A percentile compares a stretch with the other conserved stretches of the same genome.
These are phyloP conservation scores for Exophiala dermatitidis DNA, from an alignment of 2,329 filamentous ascomycete species.

Conservation along the genomic window DNA sequence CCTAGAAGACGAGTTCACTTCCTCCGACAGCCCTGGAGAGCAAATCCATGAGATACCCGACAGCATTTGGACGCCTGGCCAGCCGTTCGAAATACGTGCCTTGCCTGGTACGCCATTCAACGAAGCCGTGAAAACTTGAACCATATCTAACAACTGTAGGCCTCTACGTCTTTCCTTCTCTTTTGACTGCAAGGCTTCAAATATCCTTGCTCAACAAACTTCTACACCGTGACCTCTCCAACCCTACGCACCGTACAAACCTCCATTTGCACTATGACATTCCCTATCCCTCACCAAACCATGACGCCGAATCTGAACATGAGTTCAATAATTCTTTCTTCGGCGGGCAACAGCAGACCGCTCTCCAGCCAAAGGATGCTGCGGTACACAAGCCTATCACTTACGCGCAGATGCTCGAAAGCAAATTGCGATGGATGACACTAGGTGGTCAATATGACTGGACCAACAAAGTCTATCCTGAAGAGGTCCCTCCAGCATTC, in stretches of 20 bases:
- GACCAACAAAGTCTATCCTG: constrained; percentile 77
- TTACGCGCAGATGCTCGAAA: constrained; percentile 62
- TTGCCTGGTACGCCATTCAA: constrained; percentile 56
- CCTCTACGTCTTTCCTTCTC: constrained; percentile 66
- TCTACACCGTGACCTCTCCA: constrained; percentile 68
- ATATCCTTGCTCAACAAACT: constrained; percentile 62
- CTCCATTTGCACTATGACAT: constrained; percentile 76
- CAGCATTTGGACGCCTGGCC: constrained; percentile 34
- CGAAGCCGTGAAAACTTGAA: neutral
- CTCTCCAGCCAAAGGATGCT: constrained; percentile 57
- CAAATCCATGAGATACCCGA: constrained; percentile 40
- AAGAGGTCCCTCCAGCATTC: constrained; percentile 60
- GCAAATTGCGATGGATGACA: constrained; percentile 86
- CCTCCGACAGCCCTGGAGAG: neutral
- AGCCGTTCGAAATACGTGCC: constrained; percentile 57
- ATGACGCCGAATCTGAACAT: neutral
- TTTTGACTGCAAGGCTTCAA: constrained; percentile 66
- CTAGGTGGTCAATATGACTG: constrained; percentile 95
- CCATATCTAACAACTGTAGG: constrained; percentile 46
- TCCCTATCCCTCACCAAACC: constrained; percentile 46
- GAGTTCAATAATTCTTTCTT: constrained; percentile 42
- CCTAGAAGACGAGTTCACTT: neutral
- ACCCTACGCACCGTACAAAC: constrained; percentile 74
- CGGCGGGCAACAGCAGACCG: constrained; percentile 41
- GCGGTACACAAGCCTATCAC: constrained; percentile 66